phyloP scores from a whole-genome alignment of 257 asterid species.

The Avicennia marina region DNA sequence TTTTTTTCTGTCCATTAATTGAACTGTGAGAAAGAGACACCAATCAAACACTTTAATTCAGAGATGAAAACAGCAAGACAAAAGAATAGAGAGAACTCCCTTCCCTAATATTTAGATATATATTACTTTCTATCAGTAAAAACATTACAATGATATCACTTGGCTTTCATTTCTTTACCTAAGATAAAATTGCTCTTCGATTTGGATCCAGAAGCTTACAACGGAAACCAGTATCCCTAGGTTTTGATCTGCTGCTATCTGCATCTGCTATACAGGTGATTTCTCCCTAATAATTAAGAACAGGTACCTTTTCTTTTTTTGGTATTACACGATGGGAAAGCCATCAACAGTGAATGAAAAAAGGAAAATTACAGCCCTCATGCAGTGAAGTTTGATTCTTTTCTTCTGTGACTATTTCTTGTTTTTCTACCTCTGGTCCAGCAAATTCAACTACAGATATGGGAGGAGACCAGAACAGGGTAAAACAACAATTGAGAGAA shows the following conservation, averaged over 20 bases:
- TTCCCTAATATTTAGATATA: too few species aligned
- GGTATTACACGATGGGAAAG: conserved; percentile 24
- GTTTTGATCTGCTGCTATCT: not conserved
- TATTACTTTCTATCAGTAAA: not conserved
- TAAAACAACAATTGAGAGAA: not conserved
- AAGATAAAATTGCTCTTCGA: not conserved
- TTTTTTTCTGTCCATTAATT: conserved; percentile 23
- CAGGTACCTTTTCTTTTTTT: not conserved
- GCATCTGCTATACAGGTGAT: conserved; percentile 17
- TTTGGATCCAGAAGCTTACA: not conserved
- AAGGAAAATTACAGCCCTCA: conserved; percentile 38
- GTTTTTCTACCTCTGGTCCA: too few species aligned
- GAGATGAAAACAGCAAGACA: too few species aligned
- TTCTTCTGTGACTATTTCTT: too few species aligned
- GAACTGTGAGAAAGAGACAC: conserved; percentile 24
- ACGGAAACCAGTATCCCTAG: too few species aligned
- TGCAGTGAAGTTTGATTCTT: too few species aligned
- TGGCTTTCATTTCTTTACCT: too few species aligned
- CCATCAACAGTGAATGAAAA: conserved; percentile 27
- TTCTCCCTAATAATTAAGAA: not conserved
- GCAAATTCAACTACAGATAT: not conserved
- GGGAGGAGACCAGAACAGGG: not conserved
- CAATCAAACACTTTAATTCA: conserved; percentile 28
- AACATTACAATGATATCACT: too few species aligned
- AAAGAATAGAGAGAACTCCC: too few species aligned